Base-by-base conservation (phyloP, 192 early-diverging fungal species). In the Coemansia sp. region DNA sequence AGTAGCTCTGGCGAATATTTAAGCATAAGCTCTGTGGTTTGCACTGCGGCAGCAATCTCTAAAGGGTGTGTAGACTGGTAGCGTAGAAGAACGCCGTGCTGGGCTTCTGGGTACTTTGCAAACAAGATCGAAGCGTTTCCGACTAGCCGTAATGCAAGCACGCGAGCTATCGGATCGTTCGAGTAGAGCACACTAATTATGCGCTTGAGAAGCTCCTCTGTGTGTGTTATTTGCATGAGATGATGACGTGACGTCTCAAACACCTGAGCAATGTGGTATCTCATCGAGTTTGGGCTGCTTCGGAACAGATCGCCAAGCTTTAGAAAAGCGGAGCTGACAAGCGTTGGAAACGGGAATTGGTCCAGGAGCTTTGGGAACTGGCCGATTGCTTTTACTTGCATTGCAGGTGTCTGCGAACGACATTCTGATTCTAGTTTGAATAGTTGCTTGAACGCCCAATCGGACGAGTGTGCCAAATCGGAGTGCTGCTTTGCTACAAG, bases 231-330 rank as follows among this genome's bases (percentile, higher is more conserved):
- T 43, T 79, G 80, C 14, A 63, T 59, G 30, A 85, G 67, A 41
- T 83, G 81, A 26, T 76, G 68, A 51, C 68, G 74, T 0, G 80
- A 75, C 8, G 71, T 57, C 51, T 63, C 71, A 60, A 85, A 77
- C 35, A 83, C 81, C 62, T 77, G 74, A 4, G 77, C 77, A 23
- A 85, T 81, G 39, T 83, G 75, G 71, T 77, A 83, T 36, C 84
- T 63, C 43, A 85, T 69, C 52, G 76, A 62, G 60, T 83, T 83
- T 18, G 72, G 52, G 55, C 76, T 73, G 66, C 63, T 60, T 24
- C 81, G 65, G 51, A 85, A 85, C 67, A 85, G 35, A 41, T 85
- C 84, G 38, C 77, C 75, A 2, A 85, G 80, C 58, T 85, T 85
- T 16, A 85, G 69, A 60, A 85, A 83, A 14, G 77, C 84, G 9